Evolutionary conservation across 2,329 filamentous ascomycete species (phyloP).

Genomic region (Fusarium sp.): DNA sequence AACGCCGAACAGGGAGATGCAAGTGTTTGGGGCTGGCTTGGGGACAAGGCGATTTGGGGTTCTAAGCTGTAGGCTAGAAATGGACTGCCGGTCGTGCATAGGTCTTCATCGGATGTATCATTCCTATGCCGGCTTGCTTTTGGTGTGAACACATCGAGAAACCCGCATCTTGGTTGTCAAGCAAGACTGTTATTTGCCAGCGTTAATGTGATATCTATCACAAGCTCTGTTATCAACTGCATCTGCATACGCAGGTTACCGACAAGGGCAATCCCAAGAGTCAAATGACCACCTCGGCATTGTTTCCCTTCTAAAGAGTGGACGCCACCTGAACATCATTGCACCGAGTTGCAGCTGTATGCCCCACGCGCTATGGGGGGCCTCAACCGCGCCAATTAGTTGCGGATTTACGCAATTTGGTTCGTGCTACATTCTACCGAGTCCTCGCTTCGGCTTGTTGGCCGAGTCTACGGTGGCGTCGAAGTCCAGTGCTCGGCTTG

Average conservation of each 20-base stretch:
- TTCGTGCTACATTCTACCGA: neutral
- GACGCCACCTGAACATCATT: constrained; percentile 3
- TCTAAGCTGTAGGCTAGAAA: neutral
- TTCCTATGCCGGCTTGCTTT: neutral
- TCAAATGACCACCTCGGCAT: constrained; percentile 26
- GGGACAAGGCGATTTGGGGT: constrained; percentile 43
- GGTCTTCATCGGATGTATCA: neutral
- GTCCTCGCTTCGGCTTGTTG: constrained; percentile 7
- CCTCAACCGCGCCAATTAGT: constrained; percentile 9
- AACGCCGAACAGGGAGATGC: constrained; percentile 43
- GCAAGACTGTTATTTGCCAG: neutral
- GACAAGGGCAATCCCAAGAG: neutral
- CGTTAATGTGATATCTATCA: neutral
- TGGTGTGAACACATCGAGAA: neutral
- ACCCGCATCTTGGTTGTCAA: neutral
- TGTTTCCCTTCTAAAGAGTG: constrained; percentile 9
- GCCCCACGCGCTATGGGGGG: constrained; percentile 6
- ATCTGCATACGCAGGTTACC: constrained; percentile 9
- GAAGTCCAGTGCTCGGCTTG: constrained; percentile 3
- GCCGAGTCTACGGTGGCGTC: neutral
- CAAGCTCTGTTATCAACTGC: neutral
- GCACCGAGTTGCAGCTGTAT: constrained; percentile 2
- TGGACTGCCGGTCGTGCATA: neutral
- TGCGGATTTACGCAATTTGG: neutral
- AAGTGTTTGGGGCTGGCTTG: constrained; percentile 45